A percentile compares a stretch with the other conserved stretches of the same genome.
Evolutionary conservation across 2,329 filamentous ascomycete species (phyloP).

Genomic region (Aspergillus nomiae): DNA sequence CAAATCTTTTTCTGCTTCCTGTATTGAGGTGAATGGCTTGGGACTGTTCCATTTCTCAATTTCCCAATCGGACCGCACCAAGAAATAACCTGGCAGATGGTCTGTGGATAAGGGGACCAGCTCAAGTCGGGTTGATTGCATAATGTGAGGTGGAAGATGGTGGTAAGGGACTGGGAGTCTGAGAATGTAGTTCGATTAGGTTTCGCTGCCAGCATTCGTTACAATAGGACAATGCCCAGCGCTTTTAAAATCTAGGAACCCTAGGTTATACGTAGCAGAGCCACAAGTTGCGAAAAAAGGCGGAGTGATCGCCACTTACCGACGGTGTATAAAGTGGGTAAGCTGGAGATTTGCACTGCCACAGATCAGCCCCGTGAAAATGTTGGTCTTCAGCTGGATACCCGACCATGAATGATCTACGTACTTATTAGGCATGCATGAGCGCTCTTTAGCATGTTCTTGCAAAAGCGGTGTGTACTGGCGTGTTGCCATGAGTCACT

Average conservation of each 20-base stretch:
- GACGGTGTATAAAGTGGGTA: background rate
- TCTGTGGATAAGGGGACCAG: background rate
- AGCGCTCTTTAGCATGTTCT: background rate
- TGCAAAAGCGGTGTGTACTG: background rate
- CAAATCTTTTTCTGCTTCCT: background rate
- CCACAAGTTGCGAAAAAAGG: background rate
- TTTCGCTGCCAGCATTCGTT: background rate
- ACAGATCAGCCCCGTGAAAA: background rate
- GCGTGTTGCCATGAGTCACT: background rate
- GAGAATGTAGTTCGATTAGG: background rate
- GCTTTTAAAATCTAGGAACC: background rate
- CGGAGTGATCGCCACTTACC: background rate
- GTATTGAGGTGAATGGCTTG: background rate
- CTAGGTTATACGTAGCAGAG: background rate
- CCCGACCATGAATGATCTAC: background rate
- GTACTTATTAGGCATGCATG: background rate
- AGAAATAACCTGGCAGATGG: background rate
- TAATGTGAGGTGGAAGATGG: background rate
- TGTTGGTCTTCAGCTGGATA: background rate
- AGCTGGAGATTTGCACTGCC: background rate
- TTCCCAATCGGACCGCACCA: background rate
- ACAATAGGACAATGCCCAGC: background rate
- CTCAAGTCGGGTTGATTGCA: background rate
- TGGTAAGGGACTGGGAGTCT: background rate
- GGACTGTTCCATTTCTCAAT: background rate